These are phyloP conservation scores for Pseudocercospora cruenta DNA, from an alignment of 2,329 filamentous ascomycete species.

Conservation along the genomic window DNA sequence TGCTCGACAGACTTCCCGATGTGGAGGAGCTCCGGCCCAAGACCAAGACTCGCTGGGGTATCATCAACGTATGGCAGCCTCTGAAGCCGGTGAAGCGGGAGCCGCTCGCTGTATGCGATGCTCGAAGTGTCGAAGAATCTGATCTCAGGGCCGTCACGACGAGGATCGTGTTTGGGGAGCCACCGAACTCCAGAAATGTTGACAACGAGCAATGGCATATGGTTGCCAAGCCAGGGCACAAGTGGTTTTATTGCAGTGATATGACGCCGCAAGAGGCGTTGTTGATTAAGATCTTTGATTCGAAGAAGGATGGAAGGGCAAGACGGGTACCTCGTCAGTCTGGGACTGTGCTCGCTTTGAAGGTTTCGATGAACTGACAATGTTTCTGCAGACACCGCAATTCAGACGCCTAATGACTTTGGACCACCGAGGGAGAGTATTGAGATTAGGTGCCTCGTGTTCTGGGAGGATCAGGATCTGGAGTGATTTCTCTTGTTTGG, in stretches of 20 bases:
- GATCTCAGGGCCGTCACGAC: constrained; percentile 9
- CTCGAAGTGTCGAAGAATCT: constrained; percentile 11
- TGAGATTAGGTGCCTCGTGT: constrained; percentile 22
- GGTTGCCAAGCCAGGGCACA: constrained; percentile 15
- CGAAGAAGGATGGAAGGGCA: constrained; percentile 20
- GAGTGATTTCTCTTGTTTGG: too few relatives aligned
- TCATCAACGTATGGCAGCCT: constrained; percentile 29
- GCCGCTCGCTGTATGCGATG: constrained; percentile 22
- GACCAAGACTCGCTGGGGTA: constrained; percentile 8
- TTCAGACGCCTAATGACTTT: constrained; percentile 13
- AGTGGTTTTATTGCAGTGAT: constrained; percentile 21
- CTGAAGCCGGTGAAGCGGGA: constrained; percentile 20
- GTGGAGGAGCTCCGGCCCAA: neutral
- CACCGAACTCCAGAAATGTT: neutral
- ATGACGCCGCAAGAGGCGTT: constrained; percentile 25
- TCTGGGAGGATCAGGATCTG: constrained; percentile 11
- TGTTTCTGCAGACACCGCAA: constrained; percentile 8
- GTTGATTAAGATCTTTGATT: constrained; percentile 25
- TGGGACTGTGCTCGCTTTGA: neutral
- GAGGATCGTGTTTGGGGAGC: neutral
- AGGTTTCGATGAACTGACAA: neutral
- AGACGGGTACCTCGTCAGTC: constrained; percentile 16
- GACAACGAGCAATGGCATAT: constrained; percentile 14
- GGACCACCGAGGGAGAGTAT: constrained; percentile 25
- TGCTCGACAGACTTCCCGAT: neutral